phyloP scores from a whole-genome alignment of 345 rosid genomes.

The Punica granatum region DNA sequence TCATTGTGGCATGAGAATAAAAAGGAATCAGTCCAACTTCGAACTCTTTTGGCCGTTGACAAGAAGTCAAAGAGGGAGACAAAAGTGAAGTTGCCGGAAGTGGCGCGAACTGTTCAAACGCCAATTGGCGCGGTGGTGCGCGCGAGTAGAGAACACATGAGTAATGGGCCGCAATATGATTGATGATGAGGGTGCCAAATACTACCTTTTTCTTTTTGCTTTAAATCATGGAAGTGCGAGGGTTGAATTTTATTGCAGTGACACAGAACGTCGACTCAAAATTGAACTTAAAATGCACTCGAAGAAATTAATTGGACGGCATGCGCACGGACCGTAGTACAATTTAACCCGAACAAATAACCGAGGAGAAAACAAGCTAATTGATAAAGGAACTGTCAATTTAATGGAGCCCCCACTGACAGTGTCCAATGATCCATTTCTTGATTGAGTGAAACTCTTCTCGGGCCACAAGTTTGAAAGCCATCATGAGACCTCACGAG shows the following conservation, averaged over 20 bases:
- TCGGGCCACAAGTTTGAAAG: not conserved
- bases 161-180: no score
- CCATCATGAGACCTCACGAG: not conserved
- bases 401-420: not conserved
- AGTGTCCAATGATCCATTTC: not conserved
- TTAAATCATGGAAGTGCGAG: no score
- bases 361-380: no score
- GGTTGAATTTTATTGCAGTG: no score
- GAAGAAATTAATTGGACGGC: no score
- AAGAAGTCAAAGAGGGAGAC: not conserved
- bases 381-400: not conserved
- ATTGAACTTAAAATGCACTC: no score
- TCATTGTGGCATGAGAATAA: not conserved
- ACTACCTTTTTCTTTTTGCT: no score
- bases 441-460: not conserved
- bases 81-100: not conserved
- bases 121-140: not conserved
- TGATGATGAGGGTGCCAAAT: no score
- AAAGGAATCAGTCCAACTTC: not conserved
- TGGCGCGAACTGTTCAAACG: not conserved
- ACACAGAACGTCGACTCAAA: no score
- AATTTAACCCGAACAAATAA: no score
- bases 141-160: not conserved
- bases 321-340: no score
- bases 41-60: not conserved